phyloP scores from a whole-genome alignment of 2,329 filamentous ascomycete species.

The Penicillium sp. region DNA sequence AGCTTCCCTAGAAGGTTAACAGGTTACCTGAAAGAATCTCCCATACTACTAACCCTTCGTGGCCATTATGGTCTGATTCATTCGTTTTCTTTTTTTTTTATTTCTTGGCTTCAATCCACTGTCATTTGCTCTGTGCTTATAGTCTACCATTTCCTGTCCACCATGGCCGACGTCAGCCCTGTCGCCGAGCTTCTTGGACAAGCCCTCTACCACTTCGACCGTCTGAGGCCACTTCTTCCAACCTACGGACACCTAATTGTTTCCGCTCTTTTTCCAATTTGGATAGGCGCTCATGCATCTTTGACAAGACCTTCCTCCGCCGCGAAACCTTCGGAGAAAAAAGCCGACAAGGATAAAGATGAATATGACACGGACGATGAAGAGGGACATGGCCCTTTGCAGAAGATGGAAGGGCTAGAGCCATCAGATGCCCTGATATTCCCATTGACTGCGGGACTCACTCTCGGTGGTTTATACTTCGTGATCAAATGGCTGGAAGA shows the following conservation, averaged over 20 bases:
- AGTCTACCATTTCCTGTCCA: constrained; percentile 2
- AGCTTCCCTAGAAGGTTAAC: constrained; percentile 17
- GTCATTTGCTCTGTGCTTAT: neutral
- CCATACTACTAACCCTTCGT: neutral
- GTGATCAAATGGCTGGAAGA: constrained; percentile 87
- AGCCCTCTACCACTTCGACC: constrained; percentile 45
- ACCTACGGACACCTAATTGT: constrained; percentile 62
- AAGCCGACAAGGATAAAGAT: constrained; percentile 31
- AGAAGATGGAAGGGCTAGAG: constrained; percentile 66
- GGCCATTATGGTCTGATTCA: constrained; percentile 16
- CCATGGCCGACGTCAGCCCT: constrained; percentile 37
- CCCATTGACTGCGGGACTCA: constrained; percentile 70
- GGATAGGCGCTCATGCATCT: constrained; percentile 79
- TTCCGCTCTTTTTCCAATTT: constrained; percentile 78
- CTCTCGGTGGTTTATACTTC: constrained; percentile 76
- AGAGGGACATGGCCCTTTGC: constrained; percentile 52
- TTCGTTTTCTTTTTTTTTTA: neutral
- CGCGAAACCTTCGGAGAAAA: constrained; percentile 56
- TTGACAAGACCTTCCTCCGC: constrained; percentile 81
- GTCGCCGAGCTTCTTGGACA: constrained; percentile 41
- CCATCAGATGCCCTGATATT: constrained; percentile 81
- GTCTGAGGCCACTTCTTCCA: constrained; percentile 48
- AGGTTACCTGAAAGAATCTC: constrained; percentile 12
- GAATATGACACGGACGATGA: constrained; percentile 44
- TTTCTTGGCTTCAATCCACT: neutral